phyloP scores from a whole-genome alignment of 768 basidiomycete genomes.

The Cubamyces sp. region DNA sequence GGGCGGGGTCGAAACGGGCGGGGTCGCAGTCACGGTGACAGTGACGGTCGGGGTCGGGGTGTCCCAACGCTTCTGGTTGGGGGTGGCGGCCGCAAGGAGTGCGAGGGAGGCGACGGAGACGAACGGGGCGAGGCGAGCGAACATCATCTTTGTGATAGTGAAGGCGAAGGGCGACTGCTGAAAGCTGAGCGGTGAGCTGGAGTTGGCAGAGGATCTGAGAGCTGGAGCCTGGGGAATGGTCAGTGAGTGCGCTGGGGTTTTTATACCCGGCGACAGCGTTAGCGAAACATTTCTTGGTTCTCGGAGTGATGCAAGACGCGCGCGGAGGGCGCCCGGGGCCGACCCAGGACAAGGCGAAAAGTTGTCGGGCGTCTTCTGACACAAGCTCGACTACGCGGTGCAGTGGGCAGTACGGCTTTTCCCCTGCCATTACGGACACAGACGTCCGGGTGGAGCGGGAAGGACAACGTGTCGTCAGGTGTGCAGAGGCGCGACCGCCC shows the following conservation, averaged over 20 bases:
- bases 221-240: neutral
- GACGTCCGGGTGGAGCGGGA: too few species aligned
- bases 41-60: constrained; percentile 6
- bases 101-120: constrained; percentile 15
- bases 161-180: neutral
- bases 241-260: neutral
- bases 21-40: constrained; percentile 21
- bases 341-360: neutral
- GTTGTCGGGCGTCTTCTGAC: too few species aligned
- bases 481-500: too few species aligned
- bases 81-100: constrained; percentile 25
- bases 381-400: too few species aligned
- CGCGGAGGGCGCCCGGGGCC: neutral
- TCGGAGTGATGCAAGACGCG: neutral
- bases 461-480: too few species aligned
- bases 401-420: too few species aligned
- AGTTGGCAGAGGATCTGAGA: neutral
- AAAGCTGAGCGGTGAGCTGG: neutral
- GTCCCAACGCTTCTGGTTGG: constrained; percentile 9
- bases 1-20: neutral
- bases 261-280: constrained; percentile 1
- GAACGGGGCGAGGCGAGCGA: constrained; percentile 8
- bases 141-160: neutral
- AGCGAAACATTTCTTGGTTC: neutral
- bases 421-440: too few species aligned